Evolutionary conservation across 352 stramenopile genomes (phyloP), one percentile per base, ranked within the genome.

Genomic region (Phytophthora quininea): DNA sequence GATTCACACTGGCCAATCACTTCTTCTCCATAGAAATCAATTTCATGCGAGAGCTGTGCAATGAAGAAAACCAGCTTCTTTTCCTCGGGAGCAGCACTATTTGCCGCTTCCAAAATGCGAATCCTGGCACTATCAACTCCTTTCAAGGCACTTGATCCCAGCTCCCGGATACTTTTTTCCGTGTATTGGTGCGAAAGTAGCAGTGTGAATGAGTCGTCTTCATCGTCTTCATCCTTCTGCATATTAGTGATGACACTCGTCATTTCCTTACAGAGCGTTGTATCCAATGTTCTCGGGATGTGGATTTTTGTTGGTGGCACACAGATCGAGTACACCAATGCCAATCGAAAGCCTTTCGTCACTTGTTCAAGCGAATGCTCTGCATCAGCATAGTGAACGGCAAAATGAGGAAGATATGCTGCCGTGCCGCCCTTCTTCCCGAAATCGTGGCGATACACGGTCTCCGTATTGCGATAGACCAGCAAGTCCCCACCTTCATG

Each of bases 121-220:
- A 73, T 58, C 19, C 54, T 47, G 4, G 55, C 49, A 7, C 58
- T 53, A 10, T 73, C 65, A 19, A 67, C 51, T 11, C 65, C 58
- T 48, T 73, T 68, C 29, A 73, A 35, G 8, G 54, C 58, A 6
- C 49, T 48, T 8, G 56, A 55, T 1, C 58, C 65, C 29, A 68
- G 30, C 9, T 55, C 40, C 15, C 24, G 32, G 19, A 73, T 62
- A 24, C 58, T 64, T 12, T 60, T 55, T 42, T 65, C 65, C n/a
- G 65, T 68, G 47, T 68, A 73, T 35, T 73, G 31, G 27, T 73
- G 65, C 2, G 31, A 52, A 29, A 73, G 40, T 24, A 73, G 29
- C 29, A 73, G 31, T 3, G 58, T 51, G 47, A 64, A 67, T 0
- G 38, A 58, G 8, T 82, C 54, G 15, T 82, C 80, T 43, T 80